Evolutionary conservation across 139 green algal genomes (phyloP).

Genomic region (Nannochloris sp.): DNA sequence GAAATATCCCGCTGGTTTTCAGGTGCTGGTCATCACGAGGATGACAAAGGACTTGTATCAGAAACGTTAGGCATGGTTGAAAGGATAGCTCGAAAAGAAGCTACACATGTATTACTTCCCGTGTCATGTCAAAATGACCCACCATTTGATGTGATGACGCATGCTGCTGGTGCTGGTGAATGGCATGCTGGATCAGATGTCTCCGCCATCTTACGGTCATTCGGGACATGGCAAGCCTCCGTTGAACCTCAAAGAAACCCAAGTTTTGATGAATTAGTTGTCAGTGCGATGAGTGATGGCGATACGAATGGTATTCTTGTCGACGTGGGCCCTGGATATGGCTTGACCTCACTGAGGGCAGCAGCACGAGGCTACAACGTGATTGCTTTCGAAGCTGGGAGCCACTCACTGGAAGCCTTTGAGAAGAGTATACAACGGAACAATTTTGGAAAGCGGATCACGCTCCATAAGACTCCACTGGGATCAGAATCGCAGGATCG

Average conservation of each 20-base stretch:
- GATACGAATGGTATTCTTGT: conserved; percentile 36
- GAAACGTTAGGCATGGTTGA: conserved; percentile 2
- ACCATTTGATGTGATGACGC: conserved; percentile 60
- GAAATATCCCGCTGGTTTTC: neutral
- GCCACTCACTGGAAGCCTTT: conserved; percentile 40
- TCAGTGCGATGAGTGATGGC: conserved; percentile 33
- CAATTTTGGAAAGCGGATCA: conserved; percentile 44
- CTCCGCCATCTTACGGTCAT: conserved; percentile 40
- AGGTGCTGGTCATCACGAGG: too few relatives aligned
- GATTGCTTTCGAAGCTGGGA: conserved; percentile 58
- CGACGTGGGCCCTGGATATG: conserved; percentile 68
- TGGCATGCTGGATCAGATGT: conserved; percentile 49
- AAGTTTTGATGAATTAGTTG: conserved; percentile 61
- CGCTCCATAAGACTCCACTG: conserved; percentile 36
- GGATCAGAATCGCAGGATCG: conserved; percentile 31
- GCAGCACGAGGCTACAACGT: conserved; percentile 56
- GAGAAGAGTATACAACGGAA: conserved; percentile 52
- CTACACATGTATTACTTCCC: conserved; percentile 37
- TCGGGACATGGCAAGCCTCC: conserved; percentile 65
- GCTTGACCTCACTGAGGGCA: conserved; percentile 66
- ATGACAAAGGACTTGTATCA: neutral
- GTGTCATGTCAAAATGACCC: conserved; percentile 55
- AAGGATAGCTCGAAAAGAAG: conserved; percentile 6
- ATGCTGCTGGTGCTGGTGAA: conserved; percentile 19
- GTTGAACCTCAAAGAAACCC: conserved; percentile 40